A percentile compares a stretch with the other conserved stretches of the same genome.
Conservation (phyloP, 495 filamentous ascomycete species). For the Sporormia fimetaria region DNA sequence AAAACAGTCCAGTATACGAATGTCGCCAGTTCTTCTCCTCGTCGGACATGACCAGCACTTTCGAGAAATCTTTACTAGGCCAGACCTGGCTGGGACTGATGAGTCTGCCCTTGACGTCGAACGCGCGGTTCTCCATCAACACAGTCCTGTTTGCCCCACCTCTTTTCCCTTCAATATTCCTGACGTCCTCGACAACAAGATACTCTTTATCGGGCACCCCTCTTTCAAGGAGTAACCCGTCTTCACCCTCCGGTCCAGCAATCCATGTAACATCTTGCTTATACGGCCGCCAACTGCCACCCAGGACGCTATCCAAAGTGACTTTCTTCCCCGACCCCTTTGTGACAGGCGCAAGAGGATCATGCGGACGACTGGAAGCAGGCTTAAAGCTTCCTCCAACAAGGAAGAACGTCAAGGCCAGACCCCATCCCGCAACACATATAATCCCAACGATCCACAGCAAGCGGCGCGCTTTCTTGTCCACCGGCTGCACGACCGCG, state of each 20-base stretch:
- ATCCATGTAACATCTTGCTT: slow-evolving; percentile 80
- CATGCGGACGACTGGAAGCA: slow-evolving; percentile 48
- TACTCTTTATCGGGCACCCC: slow-evolving; percentile 50
- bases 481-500: slow-evolving; percentile 38
- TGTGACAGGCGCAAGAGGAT: slow-evolving; percentile 53
- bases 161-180: slow-evolving; percentile 40
- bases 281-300: slow-evolving; percentile 55
- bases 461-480: slow-evolving; percentile 50
- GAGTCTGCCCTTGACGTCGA: slow-evolving; percentile 44
- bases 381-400: slow-evolving; percentile 53
- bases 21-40: slow-evolving; percentile 71
- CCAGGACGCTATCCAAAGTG: slow-evolving; percentile 68
- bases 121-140: slow-evolving; percentile 58
- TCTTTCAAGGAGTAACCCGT: slow-evolving; percentile 69
- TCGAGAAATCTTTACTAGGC: slow-evolving; percentile 75
- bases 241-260: slow-evolving; percentile 68
- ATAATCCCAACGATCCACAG: slow-evolving; percentile 57
- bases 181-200: slow-evolving; percentile 79
- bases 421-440: slow-evolving; percentile 65
- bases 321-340: slow-evolving; percentile 64
- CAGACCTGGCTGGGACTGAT: slow-evolving; percentile 48
- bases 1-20: slow-evolving; percentile 74
- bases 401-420: slow-evolving; percentile 67
- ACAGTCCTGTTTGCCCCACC: slow-evolving; percentile 41
- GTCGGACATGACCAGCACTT: slow-evolving; percentile 68